Evolutionary conservation across 2,329 filamentous ascomycete genomes (phyloP).

Genomic region (Nectriaceae sp.): DNA sequence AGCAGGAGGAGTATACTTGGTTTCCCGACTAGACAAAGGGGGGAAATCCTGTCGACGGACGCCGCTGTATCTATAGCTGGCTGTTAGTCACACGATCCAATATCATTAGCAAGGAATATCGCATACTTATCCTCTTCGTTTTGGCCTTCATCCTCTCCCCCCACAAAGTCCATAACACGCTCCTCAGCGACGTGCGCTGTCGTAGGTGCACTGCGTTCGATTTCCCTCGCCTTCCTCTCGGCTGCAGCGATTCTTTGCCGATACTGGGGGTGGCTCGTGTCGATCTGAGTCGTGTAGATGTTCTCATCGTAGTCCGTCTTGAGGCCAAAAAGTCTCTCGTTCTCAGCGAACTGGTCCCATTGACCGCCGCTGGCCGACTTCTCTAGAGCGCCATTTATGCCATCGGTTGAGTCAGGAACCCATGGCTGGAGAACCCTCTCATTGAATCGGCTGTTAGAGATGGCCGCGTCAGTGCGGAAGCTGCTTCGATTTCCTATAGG

Average conservation of each 20-base stretch:
- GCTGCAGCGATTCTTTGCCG: constrained; percentile 76
- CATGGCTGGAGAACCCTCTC: constrained; percentile 82
- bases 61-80: constrained; percentile 73
- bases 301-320: constrained; percentile 92
- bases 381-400: constrained; percentile 72
- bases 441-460: constrained; percentile 71
- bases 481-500: constrained; percentile 61
- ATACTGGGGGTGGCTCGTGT: constrained; percentile 82
- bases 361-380: constrained; percentile 47
- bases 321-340: constrained; percentile 84
- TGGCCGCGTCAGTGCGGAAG: constrained; percentile 88
- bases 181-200: constrained; percentile 91
- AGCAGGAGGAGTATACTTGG: constrained; percentile 89
- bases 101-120: background rate
- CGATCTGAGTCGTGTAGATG: constrained; percentile 89
- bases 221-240: constrained; percentile 84
- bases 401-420: constrained; percentile 67
- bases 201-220: constrained; percentile 72
- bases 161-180: constrained; percentile 69
- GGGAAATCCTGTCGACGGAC: constrained; percentile 78
- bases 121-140: constrained; percentile 92
- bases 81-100: constrained; percentile 18
- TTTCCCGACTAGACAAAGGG: constrained; percentile 58
- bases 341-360: constrained; percentile 95
- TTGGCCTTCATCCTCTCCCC: constrained; percentile 63